Percentiles rank a stretch among this genome's conserved stretches.
These are phyloP conservation scores for Gigaspora rosea DNA, from an alignment of 192 early-diverging fungal genomes.

Conservation along the genomic window DNA sequence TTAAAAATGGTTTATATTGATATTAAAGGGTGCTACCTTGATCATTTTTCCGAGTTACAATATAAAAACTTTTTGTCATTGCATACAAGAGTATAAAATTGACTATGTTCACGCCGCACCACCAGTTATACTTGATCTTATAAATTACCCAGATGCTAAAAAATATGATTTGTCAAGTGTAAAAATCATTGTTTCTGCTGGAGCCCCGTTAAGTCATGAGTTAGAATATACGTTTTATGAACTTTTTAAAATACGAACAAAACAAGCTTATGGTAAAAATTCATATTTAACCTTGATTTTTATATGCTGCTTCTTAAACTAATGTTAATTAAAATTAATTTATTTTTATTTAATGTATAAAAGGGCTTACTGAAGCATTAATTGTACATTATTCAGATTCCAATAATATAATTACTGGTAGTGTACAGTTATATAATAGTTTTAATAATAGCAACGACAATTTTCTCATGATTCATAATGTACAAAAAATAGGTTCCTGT, in stretches of 20 bases:
- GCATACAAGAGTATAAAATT: constrained; percentile 58
- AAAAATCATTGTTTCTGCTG: constrained; percentile 55
- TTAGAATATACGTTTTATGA: constrained; percentile 43
- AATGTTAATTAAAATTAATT: not conserved
- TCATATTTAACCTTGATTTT: not conserved
- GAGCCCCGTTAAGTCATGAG: constrained; percentile 57
- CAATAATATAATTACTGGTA: constrained; percentile 39
- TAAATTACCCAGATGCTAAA: constrained; percentile 62
- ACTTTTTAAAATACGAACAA: constrained; percentile 39
- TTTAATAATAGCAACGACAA: no score
- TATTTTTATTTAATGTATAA: not conserved
- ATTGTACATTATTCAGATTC: constrained; percentile 51
- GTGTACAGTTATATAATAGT: not conserved
- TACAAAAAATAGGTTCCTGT: constrained; percentile 52
- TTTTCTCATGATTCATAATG: not conserved
- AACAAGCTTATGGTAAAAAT: constrained; percentile 69
- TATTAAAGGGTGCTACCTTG: constrained; percentile 44
- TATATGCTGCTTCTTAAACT: not conserved
- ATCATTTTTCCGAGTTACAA: constrained; percentile 68
- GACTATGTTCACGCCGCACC: constrained; percentile 53
- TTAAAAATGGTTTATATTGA: constrained; percentile 22
- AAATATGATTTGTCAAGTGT: constrained; percentile 64
- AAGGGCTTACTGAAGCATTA: constrained; percentile 57
- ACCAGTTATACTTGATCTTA: constrained; percentile 67
- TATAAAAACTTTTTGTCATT: constrained; percentile 50